Conservation (phyloP, 805 yeast genomes). For the Candida xyloterini region DNA sequence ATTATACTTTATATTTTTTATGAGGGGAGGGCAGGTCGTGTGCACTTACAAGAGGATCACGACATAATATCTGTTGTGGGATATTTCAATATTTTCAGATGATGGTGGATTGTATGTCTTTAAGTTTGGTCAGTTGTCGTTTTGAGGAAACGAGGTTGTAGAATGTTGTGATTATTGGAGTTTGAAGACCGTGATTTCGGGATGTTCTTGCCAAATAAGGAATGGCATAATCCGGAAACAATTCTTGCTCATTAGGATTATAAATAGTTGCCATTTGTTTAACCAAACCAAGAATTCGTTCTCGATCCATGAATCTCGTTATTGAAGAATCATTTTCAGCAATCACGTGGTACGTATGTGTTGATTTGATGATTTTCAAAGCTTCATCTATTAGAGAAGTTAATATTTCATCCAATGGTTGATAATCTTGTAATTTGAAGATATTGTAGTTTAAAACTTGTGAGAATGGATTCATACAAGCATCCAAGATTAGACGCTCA, state of each 20-base stretch:
- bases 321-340: slow-evolving; percentile 17
- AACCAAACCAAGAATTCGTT: slow-evolving; percentile 15
- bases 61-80: slow-evolving; percentile 1
- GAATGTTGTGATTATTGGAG: slow-evolving; percentile 1
- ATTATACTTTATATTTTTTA: not conserved
- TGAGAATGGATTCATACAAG: slow-evolving; percentile 21
- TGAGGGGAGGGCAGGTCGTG: slow-evolving; percentile 8
- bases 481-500: slow-evolving; percentile 24
- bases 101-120: slow-evolving; percentile 2
- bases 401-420: slow-evolving; percentile 9
- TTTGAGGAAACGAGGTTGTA: not conserved
- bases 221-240: slow-evolving; percentile 5
- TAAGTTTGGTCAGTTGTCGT: not conserved
- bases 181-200: not conserved
- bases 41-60: slow-evolving; percentile 1
- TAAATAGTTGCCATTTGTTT: slow-evolving; percentile 3
- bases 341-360: slow-evolving; percentile 6
- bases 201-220: slow-evolving; percentile 10
- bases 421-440: not conserved
- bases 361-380: slow-evolving; percentile 9
- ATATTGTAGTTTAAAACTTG: slow-evolving; percentile 11
- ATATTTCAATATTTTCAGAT: not conserved
- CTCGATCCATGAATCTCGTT: slow-evolving; percentile 14
- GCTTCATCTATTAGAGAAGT: slow-evolving; percentile 16
- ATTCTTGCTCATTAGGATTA: not conserved